Evolutionary conservation across 108 stramenopile genomes (phyloP).

Genomic region (Skeletonema tropicum): DNA sequence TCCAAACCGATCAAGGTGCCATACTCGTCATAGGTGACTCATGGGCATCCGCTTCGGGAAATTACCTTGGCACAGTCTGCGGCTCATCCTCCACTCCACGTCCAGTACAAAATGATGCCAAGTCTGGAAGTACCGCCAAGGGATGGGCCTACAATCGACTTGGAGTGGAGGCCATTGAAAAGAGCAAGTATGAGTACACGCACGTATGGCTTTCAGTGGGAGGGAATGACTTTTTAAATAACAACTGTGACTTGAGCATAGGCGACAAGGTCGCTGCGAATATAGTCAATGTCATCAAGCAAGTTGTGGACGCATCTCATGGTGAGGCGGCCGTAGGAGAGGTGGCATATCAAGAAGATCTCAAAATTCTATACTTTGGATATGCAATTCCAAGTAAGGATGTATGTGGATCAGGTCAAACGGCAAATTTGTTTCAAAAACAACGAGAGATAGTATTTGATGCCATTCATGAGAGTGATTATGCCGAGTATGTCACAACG

Average conservation of each 20-base stretch:
- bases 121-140: neutral
- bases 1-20: neutral
- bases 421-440: neutral
- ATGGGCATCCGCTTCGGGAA: neutral
- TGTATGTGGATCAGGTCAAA: neutral
- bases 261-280: neutral
- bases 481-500: neutral
- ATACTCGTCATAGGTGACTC: neutral
- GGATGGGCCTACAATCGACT: neutral
- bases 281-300: neutral
- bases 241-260: neutral
- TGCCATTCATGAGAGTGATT: neutral
- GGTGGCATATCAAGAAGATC: neutral
- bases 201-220: neutral
- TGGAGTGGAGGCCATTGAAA: neutral
- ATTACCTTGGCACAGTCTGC: neutral
- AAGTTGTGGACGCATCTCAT: neutral
- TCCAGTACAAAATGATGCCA: neutral
- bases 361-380: conserved; percentile 1
- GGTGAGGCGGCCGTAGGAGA: neutral
- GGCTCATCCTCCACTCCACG: neutral
- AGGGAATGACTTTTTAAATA: neutral
- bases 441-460: neutral
- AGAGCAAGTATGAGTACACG: neutral
- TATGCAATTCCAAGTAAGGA: neutral